Evolutionary conservation across 495 filamentous ascomycete genomes (phyloP).

Genomic region (Articulospora tetracladia): DNA sequence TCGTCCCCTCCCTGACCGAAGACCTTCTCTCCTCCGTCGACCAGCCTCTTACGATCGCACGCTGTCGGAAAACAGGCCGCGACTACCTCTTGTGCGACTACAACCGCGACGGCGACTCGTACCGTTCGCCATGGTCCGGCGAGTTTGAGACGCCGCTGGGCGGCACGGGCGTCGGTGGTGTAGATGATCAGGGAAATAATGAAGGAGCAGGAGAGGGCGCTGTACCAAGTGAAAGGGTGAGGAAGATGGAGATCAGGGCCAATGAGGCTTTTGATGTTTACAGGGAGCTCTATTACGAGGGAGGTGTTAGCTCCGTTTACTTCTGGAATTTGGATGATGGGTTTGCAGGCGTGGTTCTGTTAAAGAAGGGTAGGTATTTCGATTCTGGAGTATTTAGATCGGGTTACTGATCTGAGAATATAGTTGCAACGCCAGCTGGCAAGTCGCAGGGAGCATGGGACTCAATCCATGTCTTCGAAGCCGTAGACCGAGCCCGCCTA

Average conservation of each 20-base stretch:
- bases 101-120: slow-evolving; percentile 97
- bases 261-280: slow-evolving; percentile 98
- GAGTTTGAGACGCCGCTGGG: slow-evolving; percentile 86
- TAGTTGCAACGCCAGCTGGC: slow-evolving; percentile 53
- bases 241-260: slow-evolving; percentile 87
- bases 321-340: slow-evolving; percentile 99
- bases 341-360: slow-evolving; percentile 89
- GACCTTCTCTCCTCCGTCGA: slow-evolving; percentile 97
- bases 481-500: slow-evolving; percentile 81
- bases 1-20: slow-evolving; percentile 90
- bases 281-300: slow-evolving; percentile 96
- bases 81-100: slow-evolving; percentile 99
- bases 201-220: slow-evolving; percentile 58
- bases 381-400: not conserved
- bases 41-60: slow-evolving; percentile 82
- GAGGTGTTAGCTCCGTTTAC: slow-evolving; percentile 91
- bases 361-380: slow-evolving; percentile 77
- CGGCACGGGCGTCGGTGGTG: slow-evolving; percentile 45
- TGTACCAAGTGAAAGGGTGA: slow-evolving; percentile 77
- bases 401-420: slow-evolving; percentile 1
- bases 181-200: slow-evolving; percentile 40
- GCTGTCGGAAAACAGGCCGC: slow-evolving; percentile 81
- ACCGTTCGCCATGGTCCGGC: slow-evolving; percentile 96
- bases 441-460: slow-evolving; percentile 89
- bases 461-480: slow-evolving; percentile 98